Conservation (phyloP, 495 filamentous ascomycete genomes). For the Bacidia rubella region DNA sequence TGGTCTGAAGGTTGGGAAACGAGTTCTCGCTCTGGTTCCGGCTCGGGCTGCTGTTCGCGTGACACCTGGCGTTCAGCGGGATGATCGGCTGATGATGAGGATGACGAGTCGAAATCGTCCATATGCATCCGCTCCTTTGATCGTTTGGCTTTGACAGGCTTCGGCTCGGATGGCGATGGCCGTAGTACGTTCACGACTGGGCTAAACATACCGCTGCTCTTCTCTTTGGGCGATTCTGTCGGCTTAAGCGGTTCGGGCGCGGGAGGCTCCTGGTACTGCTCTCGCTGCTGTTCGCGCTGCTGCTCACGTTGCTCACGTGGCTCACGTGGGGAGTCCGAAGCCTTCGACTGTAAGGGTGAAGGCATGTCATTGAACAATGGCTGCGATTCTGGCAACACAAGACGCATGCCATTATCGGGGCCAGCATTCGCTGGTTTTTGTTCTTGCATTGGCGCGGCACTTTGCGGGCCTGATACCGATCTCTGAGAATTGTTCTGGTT, state of each 20-base stretch:
- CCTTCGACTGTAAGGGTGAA: conserved; percentile 3
- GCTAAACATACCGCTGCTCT: conserved; percentile 13
- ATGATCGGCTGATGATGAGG: conserved; percentile 23
- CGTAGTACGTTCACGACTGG: conserved; percentile 18
- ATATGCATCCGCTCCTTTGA: conserved; percentile 30
- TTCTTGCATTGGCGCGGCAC: conserved; percentile 1
- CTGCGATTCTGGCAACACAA: conserved; percentile 42
- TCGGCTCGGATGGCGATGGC: conserved; percentile 26
- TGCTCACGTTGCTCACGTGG: too few species aligned
- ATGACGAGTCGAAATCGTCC: conserved; percentile 34
- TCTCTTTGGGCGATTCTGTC: conserved; percentile 10
- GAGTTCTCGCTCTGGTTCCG: conserved; percentile 1
- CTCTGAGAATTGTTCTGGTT: conserved; percentile 6
- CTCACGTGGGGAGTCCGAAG: conserved; percentile 18
- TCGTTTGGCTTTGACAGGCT: conserved; percentile 37
- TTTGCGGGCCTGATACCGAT: conserved; percentile 9
- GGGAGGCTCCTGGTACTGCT: too few species aligned
- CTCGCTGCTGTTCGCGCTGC: too few species aligned
- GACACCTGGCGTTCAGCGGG: conserved; percentile 16
- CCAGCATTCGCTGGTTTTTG: conserved; percentile 7
- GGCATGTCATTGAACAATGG: conserved; percentile 26
- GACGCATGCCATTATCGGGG: conserved; percentile 37
- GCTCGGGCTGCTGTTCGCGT: conserved; percentile 6
- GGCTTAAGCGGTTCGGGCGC: background rate
- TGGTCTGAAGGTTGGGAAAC: conserved; percentile 3